phyloP scores from a whole-genome alignment of 495 filamentous ascomycete genomes.

The Thermothielavioides terrestris region DNA sequence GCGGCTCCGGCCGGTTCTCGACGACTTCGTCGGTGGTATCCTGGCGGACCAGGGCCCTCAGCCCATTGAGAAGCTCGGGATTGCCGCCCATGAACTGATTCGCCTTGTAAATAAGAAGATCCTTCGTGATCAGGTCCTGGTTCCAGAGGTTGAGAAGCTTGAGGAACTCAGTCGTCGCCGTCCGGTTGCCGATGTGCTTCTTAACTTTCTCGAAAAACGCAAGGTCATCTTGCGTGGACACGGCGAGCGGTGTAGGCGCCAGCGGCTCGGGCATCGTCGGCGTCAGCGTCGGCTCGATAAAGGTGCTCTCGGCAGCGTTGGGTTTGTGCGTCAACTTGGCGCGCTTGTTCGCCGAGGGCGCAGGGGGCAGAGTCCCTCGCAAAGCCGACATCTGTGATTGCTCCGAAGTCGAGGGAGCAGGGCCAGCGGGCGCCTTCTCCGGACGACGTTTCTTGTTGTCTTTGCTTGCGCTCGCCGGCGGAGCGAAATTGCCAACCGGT shows the following conservation, averaged over 20 bases:
- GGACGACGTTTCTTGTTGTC: constrained; percentile 66
- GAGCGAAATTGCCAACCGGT: constrained; percentile 87
- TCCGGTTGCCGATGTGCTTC: constrained; percentile 90
- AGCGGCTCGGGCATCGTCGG: constrained; percentile 82
- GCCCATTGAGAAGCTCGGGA: constrained; percentile 73
- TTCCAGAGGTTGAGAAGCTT: constrained; percentile 93
- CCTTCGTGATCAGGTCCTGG: constrained; percentile 77
- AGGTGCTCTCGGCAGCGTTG: constrained; percentile 47
- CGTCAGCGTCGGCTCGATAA: constrained; percentile 78
- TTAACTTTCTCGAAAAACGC: constrained; percentile 94
- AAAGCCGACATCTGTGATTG: constrained; percentile 30
- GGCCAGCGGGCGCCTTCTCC: constrained; percentile 31
- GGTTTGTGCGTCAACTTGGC: constrained; percentile 56
- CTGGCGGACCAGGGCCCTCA: constrained; percentile 68
- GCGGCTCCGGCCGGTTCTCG: constrained; percentile 64
- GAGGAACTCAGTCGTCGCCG: constrained; percentile 84
- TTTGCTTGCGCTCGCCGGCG: constrained; percentile 65
- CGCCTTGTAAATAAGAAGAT: constrained; percentile 70
- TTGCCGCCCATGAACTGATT: constrained; percentile 82
- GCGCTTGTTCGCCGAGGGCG: constrained; percentile 44
- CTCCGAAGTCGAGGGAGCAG: constrained; percentile 17
- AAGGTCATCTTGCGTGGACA: constrained; percentile 63
- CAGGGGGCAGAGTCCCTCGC: constrained; percentile 27
- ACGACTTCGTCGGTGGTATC: constrained; percentile 68
- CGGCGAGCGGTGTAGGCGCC: constrained; percentile 58